Evolutionary conservation across 192 early-diverging fungal genomes (phyloP).

Genomic region (Rhizophagus clarus): DNA sequence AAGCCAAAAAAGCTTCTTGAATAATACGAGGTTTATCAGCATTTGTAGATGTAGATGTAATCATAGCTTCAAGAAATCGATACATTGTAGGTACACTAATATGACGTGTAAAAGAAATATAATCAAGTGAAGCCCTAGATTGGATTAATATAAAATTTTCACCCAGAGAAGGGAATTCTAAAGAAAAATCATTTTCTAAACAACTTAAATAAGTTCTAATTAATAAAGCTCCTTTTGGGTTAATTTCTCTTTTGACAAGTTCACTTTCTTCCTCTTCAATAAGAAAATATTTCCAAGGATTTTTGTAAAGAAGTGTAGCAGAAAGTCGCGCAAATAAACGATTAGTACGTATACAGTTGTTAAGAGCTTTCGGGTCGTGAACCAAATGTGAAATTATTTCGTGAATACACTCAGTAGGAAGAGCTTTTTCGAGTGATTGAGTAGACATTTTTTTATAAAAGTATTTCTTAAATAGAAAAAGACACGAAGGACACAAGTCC

Average conservation of each 20-base stretch:
- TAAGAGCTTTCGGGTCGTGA: neutral
- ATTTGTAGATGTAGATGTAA: neutral
- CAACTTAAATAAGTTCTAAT: slow-evolving; percentile 19
- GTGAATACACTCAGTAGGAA: slow-evolving; percentile 26
- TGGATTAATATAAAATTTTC: neutral
- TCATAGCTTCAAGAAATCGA: slow-evolving; percentile 8
- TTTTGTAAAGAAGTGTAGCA: slow-evolving; percentile 22
- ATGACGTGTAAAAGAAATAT: slow-evolving; percentile 19
- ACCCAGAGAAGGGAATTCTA: neutral
- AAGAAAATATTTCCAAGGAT: slow-evolving; percentile 26
- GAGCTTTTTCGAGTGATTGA: slow-evolving; percentile 1
- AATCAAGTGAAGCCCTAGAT: neutral
- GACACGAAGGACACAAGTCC: too few relatives aligned
- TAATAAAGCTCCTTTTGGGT: slow-evolving; percentile 17
- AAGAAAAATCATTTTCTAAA: neutral
- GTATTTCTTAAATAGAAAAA: neutral
- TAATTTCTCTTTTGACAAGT: slow-evolving; percentile 6
- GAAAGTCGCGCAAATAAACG: slow-evolving; percentile 27
- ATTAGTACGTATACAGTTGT: slow-evolving; percentile 21
- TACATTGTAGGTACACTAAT: slow-evolving; percentile 23
- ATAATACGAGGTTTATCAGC: slow-evolving; percentile 9
- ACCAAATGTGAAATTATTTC: slow-evolving; percentile 22
- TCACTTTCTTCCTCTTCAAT: slow-evolving; percentile 21
- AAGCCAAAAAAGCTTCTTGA: slow-evolving; percentile 22
- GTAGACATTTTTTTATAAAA: slow-evolving; percentile 4